These are phyloP conservation scores for Knoxia roxburghii DNA, from an alignment of 257 asterid genomes.

Conservation along the genomic window DNA sequence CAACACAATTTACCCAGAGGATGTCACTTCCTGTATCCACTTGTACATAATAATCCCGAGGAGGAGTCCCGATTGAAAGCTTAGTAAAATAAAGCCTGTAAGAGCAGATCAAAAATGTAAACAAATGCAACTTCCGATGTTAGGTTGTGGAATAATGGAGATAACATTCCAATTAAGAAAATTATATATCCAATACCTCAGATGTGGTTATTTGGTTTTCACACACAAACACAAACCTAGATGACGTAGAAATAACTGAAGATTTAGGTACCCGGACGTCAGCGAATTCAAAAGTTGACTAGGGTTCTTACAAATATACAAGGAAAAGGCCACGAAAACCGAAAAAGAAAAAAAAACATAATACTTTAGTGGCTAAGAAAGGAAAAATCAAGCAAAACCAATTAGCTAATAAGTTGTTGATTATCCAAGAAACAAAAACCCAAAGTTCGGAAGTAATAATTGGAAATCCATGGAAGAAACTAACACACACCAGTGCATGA, in stretches of 20 bases:
- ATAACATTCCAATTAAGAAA: background rate
- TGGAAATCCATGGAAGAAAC: constrained; percentile 3
- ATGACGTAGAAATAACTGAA: background rate
- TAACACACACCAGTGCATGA: background rate
- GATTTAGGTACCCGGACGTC: background rate
- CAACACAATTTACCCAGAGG: constrained; percentile 89
- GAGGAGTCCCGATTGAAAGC: constrained; percentile 88
- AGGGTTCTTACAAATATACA: too few relatives aligned
- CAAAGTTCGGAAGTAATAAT: background rate
- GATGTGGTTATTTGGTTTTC: background rate
- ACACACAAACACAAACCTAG: background rate
- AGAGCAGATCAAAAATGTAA: constrained; percentile 20
- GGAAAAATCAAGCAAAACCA: background rate
- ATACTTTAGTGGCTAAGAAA: background rate
- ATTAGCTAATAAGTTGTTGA: background rate
- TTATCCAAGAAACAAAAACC: background rate
- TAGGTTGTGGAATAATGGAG: background rate
- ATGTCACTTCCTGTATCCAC: constrained; percentile 99
- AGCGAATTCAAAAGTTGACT: background rate
- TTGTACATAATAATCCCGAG: constrained; percentile 82
- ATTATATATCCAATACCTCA: background rate
- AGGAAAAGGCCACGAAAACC: too few relatives aligned
- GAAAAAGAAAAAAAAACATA: background rate
- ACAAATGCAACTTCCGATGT: background rate
- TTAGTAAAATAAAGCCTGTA: constrained; percentile 90